Evolutionary conservation across 2,329 filamentous ascomycete species (phyloP).

Genomic region (Didymella glomerata): DNA sequence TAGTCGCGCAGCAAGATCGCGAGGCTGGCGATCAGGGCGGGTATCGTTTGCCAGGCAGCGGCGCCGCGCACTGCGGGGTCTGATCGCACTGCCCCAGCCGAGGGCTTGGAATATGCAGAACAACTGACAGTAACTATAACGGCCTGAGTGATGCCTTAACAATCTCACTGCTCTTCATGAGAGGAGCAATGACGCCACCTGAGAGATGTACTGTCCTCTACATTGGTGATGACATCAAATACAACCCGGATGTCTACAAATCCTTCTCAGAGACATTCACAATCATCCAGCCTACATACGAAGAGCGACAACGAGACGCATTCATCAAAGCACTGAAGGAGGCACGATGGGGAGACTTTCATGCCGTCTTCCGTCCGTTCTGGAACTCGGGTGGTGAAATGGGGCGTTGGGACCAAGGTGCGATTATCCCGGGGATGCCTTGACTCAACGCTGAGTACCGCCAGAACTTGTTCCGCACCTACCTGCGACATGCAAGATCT

Average conservation of each 20-base stretch:
- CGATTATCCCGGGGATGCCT: background rate
- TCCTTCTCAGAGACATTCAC: background rate
- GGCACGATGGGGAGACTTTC: background rate
- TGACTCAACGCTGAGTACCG: background rate
- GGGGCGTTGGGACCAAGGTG: background rate
- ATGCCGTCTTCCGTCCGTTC: background rate
- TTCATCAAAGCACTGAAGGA: background rate
- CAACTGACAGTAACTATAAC: background rate
- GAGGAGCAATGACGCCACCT: background rate
- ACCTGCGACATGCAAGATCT: background rate
- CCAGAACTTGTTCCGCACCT: background rate
- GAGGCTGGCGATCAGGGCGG: background rate
- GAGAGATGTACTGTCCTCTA: background rate
- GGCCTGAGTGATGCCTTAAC: background rate
- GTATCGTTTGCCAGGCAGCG: background rate
- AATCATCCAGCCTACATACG: background rate
- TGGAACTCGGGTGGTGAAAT: background rate
- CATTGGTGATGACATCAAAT: background rate
- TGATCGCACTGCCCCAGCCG: background rate
- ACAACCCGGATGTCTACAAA: background rate
- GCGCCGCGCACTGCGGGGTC: background rate
- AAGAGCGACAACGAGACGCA: background rate
- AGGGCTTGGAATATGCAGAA: background rate
- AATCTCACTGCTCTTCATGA: background rate
- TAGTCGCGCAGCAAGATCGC: too few species aligned